Evolutionary conservation across 352 stramenopile species (phyloP), one percentile per base, ranked within the genome.

Genomic region (Phytophthora colocasiae): DNA sequence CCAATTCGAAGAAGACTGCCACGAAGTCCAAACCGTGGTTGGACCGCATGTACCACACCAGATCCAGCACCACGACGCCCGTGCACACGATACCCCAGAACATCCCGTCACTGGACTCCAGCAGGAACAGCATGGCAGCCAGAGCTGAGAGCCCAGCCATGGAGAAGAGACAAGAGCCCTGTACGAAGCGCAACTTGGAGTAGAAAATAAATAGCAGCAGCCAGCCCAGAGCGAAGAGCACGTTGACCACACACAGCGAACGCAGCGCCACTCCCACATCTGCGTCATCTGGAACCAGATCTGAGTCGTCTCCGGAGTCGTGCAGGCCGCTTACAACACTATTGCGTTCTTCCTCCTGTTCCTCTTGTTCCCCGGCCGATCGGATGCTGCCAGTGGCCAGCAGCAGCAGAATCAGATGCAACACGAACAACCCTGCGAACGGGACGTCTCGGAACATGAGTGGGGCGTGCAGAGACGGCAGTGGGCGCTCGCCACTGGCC

Each of bases 1-100:
- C 81, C n/a, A 96, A 62, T 44, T 94, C 86, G 48, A 95, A 92
- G 43, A 96, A 77, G n/a, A 92, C 83, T 3, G 81, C 81, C 8
- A 93, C 86, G 59, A 96, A 96, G 62, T 96, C 88, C 22, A 95
- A 71, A 1, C 81, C 80, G 58, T 74, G 79, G 54, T 84, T 82
- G 39, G 78, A 81, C 58, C 88, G 83, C 29, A 77, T 49, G 49
- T 89, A 92, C 88, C 88, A 96, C 17, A 79, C 64, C 1, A 91
- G 62, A 57, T 96, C 85, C 14, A 85, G 66, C 19, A 88, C 69
- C 8, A 86, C 66, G 0, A 77, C 66, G 15, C 59, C 61, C 4
- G 59, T 66, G 39, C 79, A 74, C 15, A 87, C 12, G 14, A 90
- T 44, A 1, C 75, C 84, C 19, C 91, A 71, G 31, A 87, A 73